Percentiles rank a stretch among this genome's conserved stretches.
phyloP scores from a whole-genome alignment of 352 stramenopile species.

The Globisporangium yorkense region DNA sequence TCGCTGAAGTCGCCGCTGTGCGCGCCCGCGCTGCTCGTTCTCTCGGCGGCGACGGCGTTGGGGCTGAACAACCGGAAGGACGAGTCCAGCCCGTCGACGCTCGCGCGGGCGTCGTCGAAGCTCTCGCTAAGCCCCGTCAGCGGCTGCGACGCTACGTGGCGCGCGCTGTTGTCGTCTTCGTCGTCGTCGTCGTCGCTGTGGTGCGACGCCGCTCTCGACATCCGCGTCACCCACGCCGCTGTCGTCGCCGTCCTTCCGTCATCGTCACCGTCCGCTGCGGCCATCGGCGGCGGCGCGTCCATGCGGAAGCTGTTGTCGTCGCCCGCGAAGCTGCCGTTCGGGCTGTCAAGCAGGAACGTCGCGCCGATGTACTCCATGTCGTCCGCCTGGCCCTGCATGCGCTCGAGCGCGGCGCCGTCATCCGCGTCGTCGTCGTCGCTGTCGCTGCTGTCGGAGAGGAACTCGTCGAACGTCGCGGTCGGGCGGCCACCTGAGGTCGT shows the following conservation, averaged over 20 bases:
- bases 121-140: slow-evolving; percentile 5
- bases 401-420: slow-evolving; percentile 16
- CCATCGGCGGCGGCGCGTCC: not conserved
- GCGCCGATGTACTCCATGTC: slow-evolving; percentile 36
- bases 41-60: not conserved
- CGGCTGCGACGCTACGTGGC: not conserved
- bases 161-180: not conserved
- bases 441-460: slow-evolving; percentile 33
- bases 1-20: slow-evolving; percentile 5
- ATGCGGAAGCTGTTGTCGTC: slow-evolving; percentile 6
- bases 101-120: not conserved
- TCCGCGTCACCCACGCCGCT: not conserved
- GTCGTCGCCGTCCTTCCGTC: not conserved
- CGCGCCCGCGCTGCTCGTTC: not conserved
- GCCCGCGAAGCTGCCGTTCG: slow-evolving; percentile 1
- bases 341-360: slow-evolving; percentile 22
- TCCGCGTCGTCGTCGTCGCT: slow-evolving; percentile 22
- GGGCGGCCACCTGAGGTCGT: slow-evolving; percentile 12
- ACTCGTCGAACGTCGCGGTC: slow-evolving; percentile 29
- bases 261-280: too few species aligned
- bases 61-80: slow-evolving; percentile 7
- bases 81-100: slow-evolving; percentile 4
- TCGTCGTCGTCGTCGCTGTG: slow-evolving; percentile 1
- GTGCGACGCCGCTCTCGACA: not conserved
- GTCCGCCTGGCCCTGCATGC: slow-evolving; percentile 50